These are phyloP conservation scores for Podosphaera xanthii DNA, from an alignment of 2,329 filamentous ascomycete genomes.

Conservation along the genomic window DNA sequence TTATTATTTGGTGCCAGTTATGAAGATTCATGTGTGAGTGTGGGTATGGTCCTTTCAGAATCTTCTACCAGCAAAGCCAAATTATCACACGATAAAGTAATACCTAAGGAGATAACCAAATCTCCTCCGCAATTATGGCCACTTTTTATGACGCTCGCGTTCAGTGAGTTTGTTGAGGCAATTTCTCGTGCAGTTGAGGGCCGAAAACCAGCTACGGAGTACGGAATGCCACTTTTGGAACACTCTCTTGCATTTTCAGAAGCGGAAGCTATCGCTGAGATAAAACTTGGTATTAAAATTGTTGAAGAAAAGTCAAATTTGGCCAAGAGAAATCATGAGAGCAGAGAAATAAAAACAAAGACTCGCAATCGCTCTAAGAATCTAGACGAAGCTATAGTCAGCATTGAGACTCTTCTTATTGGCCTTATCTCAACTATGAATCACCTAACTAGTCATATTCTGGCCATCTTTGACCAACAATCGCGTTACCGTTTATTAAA, in stretches of 20 bases:
- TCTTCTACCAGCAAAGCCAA: slow-evolving; percentile 19
- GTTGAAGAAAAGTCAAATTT: slow-evolving; percentile 15
- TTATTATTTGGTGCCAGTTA: slow-evolving; percentile 56
- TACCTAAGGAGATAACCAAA: slow-evolving; percentile 22
- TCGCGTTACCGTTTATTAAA: slow-evolving; percentile 60
- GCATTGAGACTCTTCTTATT: slow-evolving; percentile 71
- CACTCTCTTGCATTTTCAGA: slow-evolving; percentile 91
- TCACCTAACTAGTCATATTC: slow-evolving; percentile 60
- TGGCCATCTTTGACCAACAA: slow-evolving; percentile 64
- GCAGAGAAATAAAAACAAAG: slow-evolving; percentile 19
- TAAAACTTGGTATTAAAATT: slow-evolving; percentile 50
- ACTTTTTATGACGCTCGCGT: slow-evolving; percentile 43
- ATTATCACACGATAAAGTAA: slow-evolving; percentile 1
- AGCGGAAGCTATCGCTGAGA: slow-evolving; percentile 69
- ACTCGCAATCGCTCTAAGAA: slow-evolving; percentile 42
- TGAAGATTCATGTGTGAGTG: slow-evolving; percentile 47
- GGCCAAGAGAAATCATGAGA: slow-evolving; percentile 7
- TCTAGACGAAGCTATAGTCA: slow-evolving; percentile 61
- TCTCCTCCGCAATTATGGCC: slow-evolving; percentile 61
- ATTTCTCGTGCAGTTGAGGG: slow-evolving; percentile 75
- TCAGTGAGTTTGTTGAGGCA: slow-evolving; percentile 75
- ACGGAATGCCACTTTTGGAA: slow-evolving; percentile 90
- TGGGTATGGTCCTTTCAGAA: slow-evolving; percentile 43
- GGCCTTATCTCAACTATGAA: slow-evolving; percentile 76
- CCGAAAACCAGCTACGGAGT: slow-evolving; percentile 56